These are phyloP conservation scores for Chlamydomonas sp. DNA, from an alignment of 139 green algal genomes.

Conservation along the genomic window DNA sequence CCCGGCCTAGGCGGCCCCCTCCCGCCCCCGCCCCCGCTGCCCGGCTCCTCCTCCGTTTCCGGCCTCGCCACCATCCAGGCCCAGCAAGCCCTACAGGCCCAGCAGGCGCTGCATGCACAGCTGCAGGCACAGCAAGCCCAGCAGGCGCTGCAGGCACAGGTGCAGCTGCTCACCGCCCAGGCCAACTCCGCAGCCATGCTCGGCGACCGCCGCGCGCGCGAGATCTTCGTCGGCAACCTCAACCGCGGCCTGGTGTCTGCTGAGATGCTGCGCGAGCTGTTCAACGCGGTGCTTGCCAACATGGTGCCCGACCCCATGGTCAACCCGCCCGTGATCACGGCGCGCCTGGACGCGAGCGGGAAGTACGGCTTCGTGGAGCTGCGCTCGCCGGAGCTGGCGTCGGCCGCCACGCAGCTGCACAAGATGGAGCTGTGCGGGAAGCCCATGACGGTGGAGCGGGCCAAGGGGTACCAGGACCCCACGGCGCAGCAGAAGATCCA, in stretches of 20 bases:
- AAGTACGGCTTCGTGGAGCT: slow-evolving; percentile 84
- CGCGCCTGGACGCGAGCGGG: slow-evolving; percentile 65
- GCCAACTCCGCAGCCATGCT: slow-evolving; percentile 34
- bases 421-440: slow-evolving; percentile 87
- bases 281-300: slow-evolving; percentile 76
- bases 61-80: slow-evolving; percentile 16
- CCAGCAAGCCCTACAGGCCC: slow-evolving; percentile 27
- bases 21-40: slow-evolving; percentile 4
- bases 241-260: slow-evolving; percentile 75
- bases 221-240: slow-evolving; percentile 92
- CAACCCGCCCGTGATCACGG: slow-evolving; percentile 79
- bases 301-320: slow-evolving; percentile 71
- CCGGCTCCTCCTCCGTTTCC: not conserved
- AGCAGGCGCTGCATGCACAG: slow-evolving; percentile 26
- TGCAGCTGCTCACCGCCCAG: slow-evolving; percentile 34
- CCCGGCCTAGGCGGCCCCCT: slow-evolving; percentile 22
- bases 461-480: slow-evolving; percentile 79
- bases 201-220: slow-evolving; percentile 56
- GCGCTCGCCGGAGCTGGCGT: slow-evolving; percentile 76
- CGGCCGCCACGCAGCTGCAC: slow-evolving; percentile 79
- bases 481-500: slow-evolving; percentile 27
- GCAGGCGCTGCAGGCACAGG: slow-evolving; percentile 17
- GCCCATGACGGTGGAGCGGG: slow-evolving; percentile 83
- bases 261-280: slow-evolving; percentile 84
- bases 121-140: slow-evolving; percentile 40